A percentile compares a stretch with the other conserved stretches of the same genome.
Evolutionary conservation across 495 filamentous ascomycete genomes (phyloP).

Genomic region (Massariosphaeria phaeospora): DNA sequence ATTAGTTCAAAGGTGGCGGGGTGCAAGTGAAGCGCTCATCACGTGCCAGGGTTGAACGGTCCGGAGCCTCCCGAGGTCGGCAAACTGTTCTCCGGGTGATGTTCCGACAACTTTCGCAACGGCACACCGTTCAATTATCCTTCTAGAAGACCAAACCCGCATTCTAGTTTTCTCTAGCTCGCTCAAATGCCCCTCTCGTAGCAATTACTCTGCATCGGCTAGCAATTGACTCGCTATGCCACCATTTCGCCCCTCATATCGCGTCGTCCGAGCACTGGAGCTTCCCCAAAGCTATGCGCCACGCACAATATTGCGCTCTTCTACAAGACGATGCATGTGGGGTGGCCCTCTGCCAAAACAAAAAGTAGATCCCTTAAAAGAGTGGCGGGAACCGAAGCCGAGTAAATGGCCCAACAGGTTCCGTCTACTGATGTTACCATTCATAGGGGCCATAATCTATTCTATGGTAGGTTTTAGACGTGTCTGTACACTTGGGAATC

Average conservation of each 20-base stretch:
- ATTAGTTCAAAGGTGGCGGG: too few species aligned
- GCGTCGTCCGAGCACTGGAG: conserved; percentile 4
- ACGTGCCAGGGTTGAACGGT: too few species aligned
- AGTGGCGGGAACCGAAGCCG: conserved; percentile 23
- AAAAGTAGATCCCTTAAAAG: conserved; percentile 9
- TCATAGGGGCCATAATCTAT: conserved; percentile 60
- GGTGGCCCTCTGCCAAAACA: conserved; percentile 14
- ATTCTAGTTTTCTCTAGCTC: too few species aligned
- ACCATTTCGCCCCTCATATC: conserved; percentile 9
- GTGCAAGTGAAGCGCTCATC: too few species aligned
- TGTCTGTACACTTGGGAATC: not conserved
- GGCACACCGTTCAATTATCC: too few species aligned
- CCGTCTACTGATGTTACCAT: conserved; percentile 57
- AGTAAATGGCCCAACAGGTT: conserved; percentile 34
- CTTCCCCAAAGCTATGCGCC: conserved; percentile 1
- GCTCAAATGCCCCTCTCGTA: not conserved
- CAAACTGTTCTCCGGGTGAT: too few species aligned
- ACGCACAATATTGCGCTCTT: not conserved
- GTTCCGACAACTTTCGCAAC: too few species aligned
- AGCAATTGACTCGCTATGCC: conserved; percentile 22
- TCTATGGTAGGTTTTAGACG: conserved; percentile 52
- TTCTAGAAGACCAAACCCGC: too few species aligned
- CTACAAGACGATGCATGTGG: conserved; percentile 22
- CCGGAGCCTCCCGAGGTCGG: too few species aligned
- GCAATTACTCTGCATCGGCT: not conserved